phyloP scores from a whole-genome alignment of 768 basidiomycete genomes.

The Dictyophora rubrovolvata region DNA sequence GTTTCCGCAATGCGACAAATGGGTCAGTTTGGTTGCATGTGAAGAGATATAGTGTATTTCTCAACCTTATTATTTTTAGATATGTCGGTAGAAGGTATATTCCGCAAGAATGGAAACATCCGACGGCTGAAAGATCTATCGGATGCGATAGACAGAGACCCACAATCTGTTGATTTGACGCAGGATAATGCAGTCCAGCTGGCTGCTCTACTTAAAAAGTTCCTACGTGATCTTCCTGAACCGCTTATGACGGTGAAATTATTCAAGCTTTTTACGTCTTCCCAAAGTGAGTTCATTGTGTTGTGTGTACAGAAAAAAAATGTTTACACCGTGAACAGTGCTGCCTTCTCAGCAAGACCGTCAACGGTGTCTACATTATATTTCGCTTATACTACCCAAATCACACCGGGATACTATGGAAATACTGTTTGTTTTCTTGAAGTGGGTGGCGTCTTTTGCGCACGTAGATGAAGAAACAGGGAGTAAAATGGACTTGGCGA shows the following conservation, averaged over 20 bases:
- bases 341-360: constrained; percentile 69
- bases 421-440: constrained; percentile 94
- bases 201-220: constrained; percentile 94
- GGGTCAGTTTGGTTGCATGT: no score
- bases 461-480: constrained; percentile 96
- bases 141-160: constrained; percentile 91
- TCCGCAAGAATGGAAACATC: constrained; percentile 97
- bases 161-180: constrained; percentile 80
- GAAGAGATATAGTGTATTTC: no score
- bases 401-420: constrained; percentile 96
- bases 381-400: constrained; percentile 82
- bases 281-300: constrained; percentile 60
- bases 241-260: constrained; percentile 92
- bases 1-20: constrained; percentile 98
- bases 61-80: constrained; percentile 37
- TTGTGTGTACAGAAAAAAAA: constrained; percentile 7
- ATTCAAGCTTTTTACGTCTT: constrained; percentile 77
- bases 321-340: constrained; percentile 32
- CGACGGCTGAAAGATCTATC: constrained; percentile 82
- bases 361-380: constrained; percentile 72
- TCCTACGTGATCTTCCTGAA: constrained; percentile 91
- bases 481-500: constrained; percentile 95
- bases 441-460: constrained; percentile 99
- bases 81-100: constrained; percentile 98
- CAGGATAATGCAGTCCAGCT: constrained; percentile 96